Evolutionary conservation across 1,284 basidiomycete species (phyloP).

Genomic region (Malassezia vespertilionis): DNA sequence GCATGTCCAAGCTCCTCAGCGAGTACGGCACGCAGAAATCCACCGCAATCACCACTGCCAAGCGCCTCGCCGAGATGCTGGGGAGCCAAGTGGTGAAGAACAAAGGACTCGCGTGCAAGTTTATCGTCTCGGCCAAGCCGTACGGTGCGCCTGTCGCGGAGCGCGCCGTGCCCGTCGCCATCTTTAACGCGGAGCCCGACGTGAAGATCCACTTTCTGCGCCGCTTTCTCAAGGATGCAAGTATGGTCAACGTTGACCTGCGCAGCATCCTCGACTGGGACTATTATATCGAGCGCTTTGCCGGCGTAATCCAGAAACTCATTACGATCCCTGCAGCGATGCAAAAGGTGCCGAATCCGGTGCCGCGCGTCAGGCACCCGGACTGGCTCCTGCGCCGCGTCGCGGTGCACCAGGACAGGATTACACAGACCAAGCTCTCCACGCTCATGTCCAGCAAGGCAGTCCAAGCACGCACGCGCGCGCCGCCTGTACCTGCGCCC

Average conservation of each 20-base stretch:
- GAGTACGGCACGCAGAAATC: slow-evolving; percentile 96
- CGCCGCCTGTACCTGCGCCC: background rate
- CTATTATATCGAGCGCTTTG: slow-evolving; percentile 95
- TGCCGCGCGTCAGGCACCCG: slow-evolving; percentile 87
- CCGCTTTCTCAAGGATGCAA: slow-evolving; percentile 91
- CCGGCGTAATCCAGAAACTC: slow-evolving; percentile 95
- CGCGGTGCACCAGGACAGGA: slow-evolving; percentile 80
- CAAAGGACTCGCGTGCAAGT: slow-evolving; percentile 96
- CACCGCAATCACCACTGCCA: slow-evolving; percentile 92
- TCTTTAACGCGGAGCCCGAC: slow-evolving; percentile 87
- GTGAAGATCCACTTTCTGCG: slow-evolving; percentile 83
- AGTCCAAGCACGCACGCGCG: background rate
- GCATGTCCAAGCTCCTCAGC: slow-evolving; percentile 91
- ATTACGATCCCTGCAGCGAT: slow-evolving; percentile 99
- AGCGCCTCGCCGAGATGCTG: slow-evolving; percentile 87
- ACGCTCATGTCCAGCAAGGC: slow-evolving; percentile 5
- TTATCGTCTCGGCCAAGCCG: slow-evolving; percentile 93
- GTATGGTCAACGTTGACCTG: slow-evolving; percentile 76
- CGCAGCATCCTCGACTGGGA: slow-evolving; percentile 93
- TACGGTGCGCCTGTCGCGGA: slow-evolving; percentile 91
- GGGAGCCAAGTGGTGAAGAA: slow-evolving; percentile 99
- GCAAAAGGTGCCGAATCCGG: slow-evolving; percentile 93
- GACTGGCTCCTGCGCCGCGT: slow-evolving; percentile 94
- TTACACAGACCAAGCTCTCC: slow-evolving; percentile 83
- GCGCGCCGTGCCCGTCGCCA: slow-evolving; percentile 92